A percentile compares a stretch with the other conserved stretches of the same genome.
These are phyloP conservation scores for Colletotrichum sp. DNA, from an alignment of 2,329 filamentous ascomycete genomes.

Conservation along the genomic window DNA sequence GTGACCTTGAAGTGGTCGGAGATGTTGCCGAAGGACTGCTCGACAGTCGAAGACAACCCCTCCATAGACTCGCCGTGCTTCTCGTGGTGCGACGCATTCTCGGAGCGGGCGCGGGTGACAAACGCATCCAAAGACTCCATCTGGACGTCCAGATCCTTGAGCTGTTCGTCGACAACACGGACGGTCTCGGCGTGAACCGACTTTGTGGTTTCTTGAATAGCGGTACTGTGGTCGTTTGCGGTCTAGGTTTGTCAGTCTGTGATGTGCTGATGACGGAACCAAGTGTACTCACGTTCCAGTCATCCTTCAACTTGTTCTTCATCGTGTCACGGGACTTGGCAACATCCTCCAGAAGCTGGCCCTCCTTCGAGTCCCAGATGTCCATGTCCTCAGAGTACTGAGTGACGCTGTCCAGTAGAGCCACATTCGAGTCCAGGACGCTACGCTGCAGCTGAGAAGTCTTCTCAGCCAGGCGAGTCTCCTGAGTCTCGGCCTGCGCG, in stretches of 20 bases:
- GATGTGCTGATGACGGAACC: slow-evolving; percentile 56
- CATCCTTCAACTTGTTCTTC: slow-evolving; percentile 82
- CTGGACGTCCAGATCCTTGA: slow-evolving; percentile 84
- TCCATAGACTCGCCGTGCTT: slow-evolving; percentile 72
- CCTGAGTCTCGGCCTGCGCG: slow-evolving; percentile 75
- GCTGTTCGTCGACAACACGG: slow-evolving; percentile 87
- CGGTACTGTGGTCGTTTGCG: slow-evolving; percentile 80
- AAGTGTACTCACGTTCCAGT: slow-evolving; percentile 77
- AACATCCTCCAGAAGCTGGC: slow-evolving; percentile 72
- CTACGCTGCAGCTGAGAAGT: slow-evolving; percentile 68
- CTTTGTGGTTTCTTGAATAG: slow-evolving; percentile 82
- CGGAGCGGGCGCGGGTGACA: slow-evolving; percentile 78
- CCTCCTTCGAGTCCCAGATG: slow-evolving; percentile 73
- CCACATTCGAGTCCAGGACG: slow-evolving; percentile 67
- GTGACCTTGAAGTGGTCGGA: slow-evolving; percentile 73
- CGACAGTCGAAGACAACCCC: slow-evolving; percentile 69
- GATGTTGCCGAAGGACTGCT: slow-evolving; percentile 75
- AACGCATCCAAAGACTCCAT: slow-evolving; percentile 92
- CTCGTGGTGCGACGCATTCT: slow-evolving; percentile 80
- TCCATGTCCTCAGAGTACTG: slow-evolving; percentile 76
- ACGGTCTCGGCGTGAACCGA: slow-evolving; percentile 91
- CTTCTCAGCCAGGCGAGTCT: slow-evolving; percentile 70
- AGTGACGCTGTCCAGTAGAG: slow-evolving; percentile 68
- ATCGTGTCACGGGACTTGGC: slow-evolving; percentile 76
- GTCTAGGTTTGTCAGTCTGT: slow-evolving; percentile 48